A percentile compares a stretch with the other conserved stretches of the same genome.
phyloP scores from a whole-genome alignment of 2,329 filamentous ascomycete species.

The Coniochaeta sp. region DNA sequence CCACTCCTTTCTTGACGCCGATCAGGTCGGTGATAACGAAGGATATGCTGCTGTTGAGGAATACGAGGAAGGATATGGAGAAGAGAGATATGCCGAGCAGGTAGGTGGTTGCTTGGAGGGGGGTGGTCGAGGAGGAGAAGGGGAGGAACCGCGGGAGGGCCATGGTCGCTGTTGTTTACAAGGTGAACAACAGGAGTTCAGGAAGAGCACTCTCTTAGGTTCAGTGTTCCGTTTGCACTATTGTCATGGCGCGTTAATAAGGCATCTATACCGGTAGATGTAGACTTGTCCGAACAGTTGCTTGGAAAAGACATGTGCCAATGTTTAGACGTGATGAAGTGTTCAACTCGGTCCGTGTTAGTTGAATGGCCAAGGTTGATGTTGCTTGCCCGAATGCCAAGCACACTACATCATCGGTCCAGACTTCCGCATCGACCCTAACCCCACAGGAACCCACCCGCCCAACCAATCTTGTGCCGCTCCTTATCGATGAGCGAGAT shows the following conservation, averaged over 20 bases:
- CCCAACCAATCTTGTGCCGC: neutral
- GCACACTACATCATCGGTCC: neutral
- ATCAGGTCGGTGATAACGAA: conserved; percentile 82
- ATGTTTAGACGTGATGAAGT: too few species aligned
- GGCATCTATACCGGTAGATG: too few species aligned
- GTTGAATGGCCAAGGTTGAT: too few species aligned
- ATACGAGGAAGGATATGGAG: conserved; percentile 84
- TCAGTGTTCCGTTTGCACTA: too few species aligned
- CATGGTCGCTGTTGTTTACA: conserved; percentile 18
- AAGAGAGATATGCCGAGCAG: conserved; percentile 77
- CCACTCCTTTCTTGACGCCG: conserved; percentile 64
- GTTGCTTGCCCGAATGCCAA: too few species aligned
- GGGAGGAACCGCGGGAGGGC: conserved; percentile 41
- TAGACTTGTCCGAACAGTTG: too few species aligned
- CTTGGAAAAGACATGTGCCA: too few species aligned
- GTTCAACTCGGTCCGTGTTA: too few species aligned
- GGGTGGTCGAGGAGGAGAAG: conserved; percentile 53
- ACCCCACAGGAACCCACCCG: neutral
- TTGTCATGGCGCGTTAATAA: too few species aligned
- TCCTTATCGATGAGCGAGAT: neutral
- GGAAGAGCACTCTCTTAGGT: too few species aligned
- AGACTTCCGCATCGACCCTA: neutral
- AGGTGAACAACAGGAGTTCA: neutral
- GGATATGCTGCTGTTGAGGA: conserved; percentile 76
- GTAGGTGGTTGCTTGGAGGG: conserved; percentile 63